A percentile compares a stretch with the other conserved stretches of the same genome.
Conservation (phyloP, 331 rosid genomes). For the Acacia pycnantha region DNA sequence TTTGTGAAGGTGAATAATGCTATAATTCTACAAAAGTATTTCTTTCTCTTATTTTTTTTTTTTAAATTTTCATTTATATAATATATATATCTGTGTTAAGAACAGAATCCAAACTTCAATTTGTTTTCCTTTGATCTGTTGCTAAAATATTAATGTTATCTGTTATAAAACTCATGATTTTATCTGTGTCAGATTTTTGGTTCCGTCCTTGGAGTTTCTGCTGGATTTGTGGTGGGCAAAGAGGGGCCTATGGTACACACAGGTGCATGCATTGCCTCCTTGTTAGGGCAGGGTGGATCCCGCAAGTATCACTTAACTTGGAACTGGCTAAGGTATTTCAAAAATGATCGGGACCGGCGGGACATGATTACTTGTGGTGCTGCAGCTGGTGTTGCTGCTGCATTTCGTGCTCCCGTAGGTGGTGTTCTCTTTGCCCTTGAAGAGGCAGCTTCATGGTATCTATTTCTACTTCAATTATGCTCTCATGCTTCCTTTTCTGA, state of each 20-base stretch:
- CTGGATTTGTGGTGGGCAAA: slow-evolving; percentile 84
- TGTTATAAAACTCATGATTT: background rate
- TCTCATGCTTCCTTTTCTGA: slow-evolving; percentile 19
- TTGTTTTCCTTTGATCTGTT: background rate
- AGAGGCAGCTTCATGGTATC: slow-evolving; percentile 96
- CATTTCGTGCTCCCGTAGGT: slow-evolving; percentile 93
- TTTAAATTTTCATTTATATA: background rate
- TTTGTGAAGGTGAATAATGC: slow-evolving; percentile 49
- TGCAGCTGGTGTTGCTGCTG: slow-evolving; percentile 96
- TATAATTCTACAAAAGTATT: background rate
- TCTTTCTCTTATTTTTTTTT: background rate
- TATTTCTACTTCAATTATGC: slow-evolving; percentile 27
- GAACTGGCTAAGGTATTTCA: slow-evolving; percentile 74
- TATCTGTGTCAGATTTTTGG: slow-evolving; percentile 59
- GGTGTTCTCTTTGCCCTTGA: slow-evolving; percentile 94
- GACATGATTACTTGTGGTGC: slow-evolving; percentile 97
- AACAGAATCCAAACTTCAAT: slow-evolving; percentile 6
- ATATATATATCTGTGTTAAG: background rate
- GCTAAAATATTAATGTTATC: background rate
- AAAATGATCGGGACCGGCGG: slow-evolving; percentile 86
- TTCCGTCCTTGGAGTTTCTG: slow-evolving; percentile 75
- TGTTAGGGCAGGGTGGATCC: slow-evolving; percentile 72
- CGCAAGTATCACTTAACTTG: slow-evolving; percentile 60
- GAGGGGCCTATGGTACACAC: slow-evolving; percentile 97
- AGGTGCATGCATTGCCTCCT: slow-evolving; percentile 85